Conservation (phyloP, 2,329 filamentous ascomycete species). For the Ceratocystiopsis minuta region DNA sequence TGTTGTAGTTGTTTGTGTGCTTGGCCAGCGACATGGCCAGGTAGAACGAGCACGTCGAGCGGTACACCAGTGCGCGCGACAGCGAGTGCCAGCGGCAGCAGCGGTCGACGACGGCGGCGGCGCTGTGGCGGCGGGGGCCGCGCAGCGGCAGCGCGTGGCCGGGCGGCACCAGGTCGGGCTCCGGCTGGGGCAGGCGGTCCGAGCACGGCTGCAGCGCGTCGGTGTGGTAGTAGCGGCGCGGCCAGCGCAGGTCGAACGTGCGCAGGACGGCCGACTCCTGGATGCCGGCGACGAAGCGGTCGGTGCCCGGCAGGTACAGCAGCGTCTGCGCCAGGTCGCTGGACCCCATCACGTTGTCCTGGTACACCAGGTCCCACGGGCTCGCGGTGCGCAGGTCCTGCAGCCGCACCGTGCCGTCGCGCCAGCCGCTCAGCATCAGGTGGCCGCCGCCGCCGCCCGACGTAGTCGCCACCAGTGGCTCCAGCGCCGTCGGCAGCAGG, state of each 20-base stretch:
- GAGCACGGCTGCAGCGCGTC: conserved; percentile 26
- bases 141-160: no score
- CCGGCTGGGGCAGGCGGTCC: conserved; percentile 17
- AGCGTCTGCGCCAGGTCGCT: conserved; percentile 27
- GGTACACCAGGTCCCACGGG: conserved; percentile 28
- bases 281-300: conserved; percentile 33
- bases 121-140: conserved; percentile 13
- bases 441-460: conserved; percentile 14
- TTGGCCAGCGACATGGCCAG: conserved; percentile 18
- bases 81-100: conserved; percentile 30
- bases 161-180: conserved; percentile 11
- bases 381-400: conserved; percentile 32
- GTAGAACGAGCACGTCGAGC: conserved; percentile 31
- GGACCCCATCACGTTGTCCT: conserved; percentile 31
- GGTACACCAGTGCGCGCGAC: conserved; percentile 24
- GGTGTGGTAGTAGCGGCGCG: conserved; percentile 29
- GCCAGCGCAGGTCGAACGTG: conserved; percentile 36
- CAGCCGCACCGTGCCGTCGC: conserved; percentile 32
- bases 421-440: conserved; percentile 32
- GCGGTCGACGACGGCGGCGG: conserved; percentile 19
- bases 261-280: conserved; percentile 25
- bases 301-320: conserved; percentile 26
- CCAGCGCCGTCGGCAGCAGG: conserved; percentile 22
- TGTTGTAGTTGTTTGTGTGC: neutral
- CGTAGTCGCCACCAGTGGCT: conserved; percentile 21